These are phyloP conservation scores for Chaetomiaceae sp. DNA, from an alignment of 2,329 filamentous ascomycete genomes.

Conservation along the genomic window DNA sequence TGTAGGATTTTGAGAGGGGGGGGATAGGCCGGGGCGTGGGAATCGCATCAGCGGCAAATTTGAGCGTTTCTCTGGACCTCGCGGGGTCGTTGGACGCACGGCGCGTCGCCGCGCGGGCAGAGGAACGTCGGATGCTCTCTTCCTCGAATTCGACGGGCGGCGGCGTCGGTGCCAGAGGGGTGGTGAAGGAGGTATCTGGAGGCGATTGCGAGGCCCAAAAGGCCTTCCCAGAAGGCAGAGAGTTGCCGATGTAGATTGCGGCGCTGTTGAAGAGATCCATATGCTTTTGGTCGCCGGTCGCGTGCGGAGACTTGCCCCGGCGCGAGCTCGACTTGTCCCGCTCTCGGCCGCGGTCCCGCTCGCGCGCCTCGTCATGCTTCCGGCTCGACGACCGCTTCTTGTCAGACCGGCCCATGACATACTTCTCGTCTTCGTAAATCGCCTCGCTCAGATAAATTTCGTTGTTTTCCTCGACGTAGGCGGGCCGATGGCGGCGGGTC, in stretches of 20 bases:
- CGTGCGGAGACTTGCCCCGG: conserved; percentile 19
- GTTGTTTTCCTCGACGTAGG: conserved; percentile 27
- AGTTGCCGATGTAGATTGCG: conserved; percentile 19
- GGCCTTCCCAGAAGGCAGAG: background rate
- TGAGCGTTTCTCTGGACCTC: conserved; percentile 20
- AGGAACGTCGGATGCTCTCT: conserved; percentile 18
- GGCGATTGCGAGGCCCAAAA: conserved; percentile 17
- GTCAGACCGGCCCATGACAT: conserved; percentile 18
- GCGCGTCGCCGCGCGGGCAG: conserved; percentile 21
- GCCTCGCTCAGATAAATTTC: conserved; percentile 6
- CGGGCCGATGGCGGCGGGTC: conserved; percentile 21
- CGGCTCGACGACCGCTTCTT: conserved; percentile 30
- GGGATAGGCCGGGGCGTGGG: conserved; percentile 23
- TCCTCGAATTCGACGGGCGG: conserved; percentile 24
- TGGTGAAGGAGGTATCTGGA: conserved; percentile 11
- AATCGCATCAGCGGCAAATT: conserved; percentile 20
- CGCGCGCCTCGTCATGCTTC: conserved; percentile 27
- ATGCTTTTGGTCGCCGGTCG: conserved; percentile 11
- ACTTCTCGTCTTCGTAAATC: conserved; percentile 26
- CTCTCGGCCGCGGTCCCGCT: conserved; percentile 16
- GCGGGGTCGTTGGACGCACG: conserved; percentile 25
- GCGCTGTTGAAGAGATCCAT: conserved; percentile 13
- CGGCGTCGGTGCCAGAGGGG: conserved; percentile 21
- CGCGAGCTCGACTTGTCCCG: conserved; percentile 25
- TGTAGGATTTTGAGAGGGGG: conserved; percentile 27